Percentiles rank a stretch among this genome's conserved stretches.
Evolutionary conservation across 352 stramenopile species (phyloP).

Genomic region (Thalassiosira hispida): DNA sequence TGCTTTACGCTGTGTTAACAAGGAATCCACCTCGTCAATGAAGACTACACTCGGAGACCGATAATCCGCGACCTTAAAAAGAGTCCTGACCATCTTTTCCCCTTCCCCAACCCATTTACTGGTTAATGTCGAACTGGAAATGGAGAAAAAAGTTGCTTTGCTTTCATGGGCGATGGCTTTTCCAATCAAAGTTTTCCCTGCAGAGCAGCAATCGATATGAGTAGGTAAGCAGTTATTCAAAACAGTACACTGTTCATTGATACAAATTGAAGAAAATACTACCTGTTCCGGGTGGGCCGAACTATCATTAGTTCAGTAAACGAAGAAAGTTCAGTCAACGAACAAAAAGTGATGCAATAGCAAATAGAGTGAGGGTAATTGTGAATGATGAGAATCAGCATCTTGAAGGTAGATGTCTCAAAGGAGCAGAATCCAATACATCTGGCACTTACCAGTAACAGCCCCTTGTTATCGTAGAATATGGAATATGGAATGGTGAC

Average conservation of each 20-base stretch:
- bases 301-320: no score
- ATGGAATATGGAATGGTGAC: no score
- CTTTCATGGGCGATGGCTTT: slow-evolving; percentile 99
- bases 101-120: slow-evolving; percentile 99
- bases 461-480: no score
- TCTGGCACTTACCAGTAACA: no score
- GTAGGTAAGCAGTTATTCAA: background rate
- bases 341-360: no score
- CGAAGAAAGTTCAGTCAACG: no score
- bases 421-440: no score
- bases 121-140: slow-evolving; percentile 97
- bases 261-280: background rate
- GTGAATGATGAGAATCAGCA: no score
- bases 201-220: slow-evolving; percentile 11
- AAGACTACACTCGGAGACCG: slow-evolving; percentile 96
- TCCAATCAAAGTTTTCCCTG: slow-evolving; percentile 96
- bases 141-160: slow-evolving; percentile 98
- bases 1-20: slow-evolving; percentile 95
- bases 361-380: no score
- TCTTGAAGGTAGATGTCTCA: no score
- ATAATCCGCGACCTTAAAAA: slow-evolving; percentile 96
- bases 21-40: slow-evolving; percentile 99
- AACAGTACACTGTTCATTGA: slow-evolving; percentile 3
- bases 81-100: slow-evolving; percentile 96
- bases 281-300: slow-evolving; percentile 62